A percentile compares a stretch with the other conserved stretches of the same genome.
Conservation (phyloP, 2,329 filamentous ascomycete species). For the Aspergillus chevalieri region DNA sequence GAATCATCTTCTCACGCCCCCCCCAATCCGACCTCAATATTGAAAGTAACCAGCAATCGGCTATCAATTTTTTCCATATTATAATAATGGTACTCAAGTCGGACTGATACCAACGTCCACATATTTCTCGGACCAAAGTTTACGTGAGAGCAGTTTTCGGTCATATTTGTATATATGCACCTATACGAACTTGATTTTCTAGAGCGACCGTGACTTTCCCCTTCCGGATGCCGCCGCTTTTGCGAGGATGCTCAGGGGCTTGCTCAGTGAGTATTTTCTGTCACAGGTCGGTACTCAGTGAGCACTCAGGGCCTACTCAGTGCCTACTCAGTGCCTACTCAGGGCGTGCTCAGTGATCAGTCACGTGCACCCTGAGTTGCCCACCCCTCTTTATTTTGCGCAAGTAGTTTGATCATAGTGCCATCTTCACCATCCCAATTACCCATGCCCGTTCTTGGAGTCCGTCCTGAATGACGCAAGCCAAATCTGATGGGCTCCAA, state of each 20-base stretch:
- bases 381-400: not conserved
- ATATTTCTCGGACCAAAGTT: no score
- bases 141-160: no score
- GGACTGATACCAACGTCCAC: no score
- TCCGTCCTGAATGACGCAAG: not conserved
- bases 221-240: constrained; percentile 3
- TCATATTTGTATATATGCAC: not conserved
- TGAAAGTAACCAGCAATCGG: no score
- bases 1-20: no score
- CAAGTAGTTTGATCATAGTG: not conserved
- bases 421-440: not conserved
- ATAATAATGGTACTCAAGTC: no score
- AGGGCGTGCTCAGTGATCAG: constrained; percentile 2
- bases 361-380: not conserved
- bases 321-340: no score
- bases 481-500: not conserved
- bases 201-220: constrained; percentile 2
- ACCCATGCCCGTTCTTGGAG: not conserved
- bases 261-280: constrained; percentile 5
- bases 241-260: constrained; percentile 2
- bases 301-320: constrained; percentile 3
- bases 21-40: no score
- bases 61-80: no score
- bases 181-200: constrained; percentile 11
- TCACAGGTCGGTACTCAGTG: constrained; percentile 4